Base-by-base conservation (phyloP, 2,329 filamentous ascomycete genomes). In the Alternaria triticina region DNA sequence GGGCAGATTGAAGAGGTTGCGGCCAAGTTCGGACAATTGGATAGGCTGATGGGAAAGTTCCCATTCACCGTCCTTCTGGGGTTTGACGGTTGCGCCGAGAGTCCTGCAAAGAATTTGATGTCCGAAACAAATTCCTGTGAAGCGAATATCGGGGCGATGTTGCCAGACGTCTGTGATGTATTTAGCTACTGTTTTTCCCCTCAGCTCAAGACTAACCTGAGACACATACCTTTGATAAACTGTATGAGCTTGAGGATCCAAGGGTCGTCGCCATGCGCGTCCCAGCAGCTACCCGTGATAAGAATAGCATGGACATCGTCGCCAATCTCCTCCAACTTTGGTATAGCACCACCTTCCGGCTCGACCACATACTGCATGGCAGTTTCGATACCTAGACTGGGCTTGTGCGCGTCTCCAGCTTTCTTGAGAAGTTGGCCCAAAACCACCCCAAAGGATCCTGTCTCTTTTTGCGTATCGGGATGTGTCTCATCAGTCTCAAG, bases 401-500 rank as follows among this genome's bases (percentile, higher is more conserved):
- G 87, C 25, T 85, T 77, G 64, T 89, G 86, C 3, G 79, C 79
- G 22, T 80, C 74, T 4, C 87, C 87, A 3, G 86, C 86, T 33
- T 80, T 75, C 22, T 80, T 76, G 64, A 89, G 86, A 43, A 87
- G 82, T 2, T 80, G 68, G 63, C 87, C 81, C 10, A 88, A 72
- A 23, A 89, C 84, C 44, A 86, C 77, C 9, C 85, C 86, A 68
- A 88, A 89, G 6, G 81, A 81, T 13, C 87, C 87, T n/a, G 77
- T 81, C 49, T 83, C 79, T 17, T 79, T 70, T 49, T 83, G 73
- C 1, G 85, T 87, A 8, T 86, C 81, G 12, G 84, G 83, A 65
- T 88, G 84, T 25, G 86, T 82, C 58, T 83, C 80, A 68, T 89
- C 87, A 0, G 87, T 89, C 74, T 89, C 87, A 8, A 89, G 82